A percentile compares a stretch with the other conserved stretches of the same genome.
Evolutionary conservation across 2,329 filamentous ascomycete genomes (phyloP).

Genomic region (Aureobasidium sp.): DNA sequence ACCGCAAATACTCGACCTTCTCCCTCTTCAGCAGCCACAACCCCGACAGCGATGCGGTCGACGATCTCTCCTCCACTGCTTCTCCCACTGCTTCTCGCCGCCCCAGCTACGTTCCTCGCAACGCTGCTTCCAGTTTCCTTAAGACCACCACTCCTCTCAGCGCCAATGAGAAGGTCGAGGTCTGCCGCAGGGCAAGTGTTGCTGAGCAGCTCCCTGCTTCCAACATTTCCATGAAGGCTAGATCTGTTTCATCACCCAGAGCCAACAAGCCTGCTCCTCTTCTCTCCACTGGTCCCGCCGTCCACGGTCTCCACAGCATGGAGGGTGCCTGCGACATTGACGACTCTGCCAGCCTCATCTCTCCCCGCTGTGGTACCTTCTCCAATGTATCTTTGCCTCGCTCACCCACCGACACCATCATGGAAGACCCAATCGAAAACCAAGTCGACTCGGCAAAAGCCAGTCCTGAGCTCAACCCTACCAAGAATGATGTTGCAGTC

Average conservation of each 20-base stretch:
- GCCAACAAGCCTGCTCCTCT: conserved; percentile 12
- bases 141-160: conserved; percentile 13
- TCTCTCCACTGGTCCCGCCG: background rate
- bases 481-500: background rate
- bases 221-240: background rate
- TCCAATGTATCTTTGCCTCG: background rate
- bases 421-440: background rate
- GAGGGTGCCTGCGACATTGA: conserved; percentile 10
- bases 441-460: conserved; percentile 10
- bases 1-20: conserved; percentile 12
- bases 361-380: conserved; percentile 5
- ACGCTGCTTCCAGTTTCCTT: conserved; percentile 12
- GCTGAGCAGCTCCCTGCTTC: background rate
- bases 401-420: conserved; percentile 9
- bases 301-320: conserved; percentile 3
- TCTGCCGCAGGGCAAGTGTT: background rate
- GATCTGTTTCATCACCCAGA: background rate
- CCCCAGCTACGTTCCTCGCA: conserved; percentile 13
- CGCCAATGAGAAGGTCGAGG: conserved; percentile 8
- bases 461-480: conserved; percentile 3
- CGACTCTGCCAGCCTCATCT: background rate
- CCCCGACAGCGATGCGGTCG: background rate
- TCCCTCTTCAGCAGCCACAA: conserved; percentile 12
- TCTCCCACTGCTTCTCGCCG: conserved; percentile 10
- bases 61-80: background rate